Percentiles rank a stretch among this genome's conserved stretches.
These are phyloP conservation scores for Saccharomycopsis fodiens DNA, from an alignment of 805 yeast species.

Conservation along the genomic window DNA sequence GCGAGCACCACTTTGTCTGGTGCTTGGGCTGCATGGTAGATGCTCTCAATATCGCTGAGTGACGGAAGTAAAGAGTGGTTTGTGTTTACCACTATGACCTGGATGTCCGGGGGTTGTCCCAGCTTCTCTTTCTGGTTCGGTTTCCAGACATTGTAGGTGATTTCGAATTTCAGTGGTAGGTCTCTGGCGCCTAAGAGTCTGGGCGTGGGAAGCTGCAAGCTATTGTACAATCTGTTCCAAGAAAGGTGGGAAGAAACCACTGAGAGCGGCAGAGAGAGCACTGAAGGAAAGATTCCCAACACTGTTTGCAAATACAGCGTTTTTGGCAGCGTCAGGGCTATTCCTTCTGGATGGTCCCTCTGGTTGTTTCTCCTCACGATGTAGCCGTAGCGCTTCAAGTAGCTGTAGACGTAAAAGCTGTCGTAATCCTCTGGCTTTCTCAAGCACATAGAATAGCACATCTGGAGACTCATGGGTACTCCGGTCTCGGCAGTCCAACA, in stretches of 20 bases:
- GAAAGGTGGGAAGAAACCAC: not conserved
- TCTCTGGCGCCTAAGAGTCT: not conserved
- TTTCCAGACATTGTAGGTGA: conserved; percentile 61
- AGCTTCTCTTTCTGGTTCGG: conserved; percentile 45
- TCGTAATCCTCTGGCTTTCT: conserved; percentile 31
- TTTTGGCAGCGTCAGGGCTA: not conserved
- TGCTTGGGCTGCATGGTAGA: conserved; percentile 24
- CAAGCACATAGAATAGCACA: conserved; percentile 42
- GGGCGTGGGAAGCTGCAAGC: not conserved
- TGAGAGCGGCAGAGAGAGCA: not conserved
- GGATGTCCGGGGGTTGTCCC: conserved; percentile 56
- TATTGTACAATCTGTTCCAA: not conserved
- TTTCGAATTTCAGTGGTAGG: conserved; percentile 22
- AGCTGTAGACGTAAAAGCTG: conserved; percentile 48
- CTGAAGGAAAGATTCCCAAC: not conserved
- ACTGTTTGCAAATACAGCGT: not conserved
- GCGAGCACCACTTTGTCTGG: conserved; percentile 42
- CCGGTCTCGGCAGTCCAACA: conserved; percentile 23
- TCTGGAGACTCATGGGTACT: conserved; percentile 42
- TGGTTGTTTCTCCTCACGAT: conserved; percentile 33
- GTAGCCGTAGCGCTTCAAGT: conserved; percentile 61
- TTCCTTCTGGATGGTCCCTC: conserved; percentile 12
- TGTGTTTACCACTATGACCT: conserved; percentile 43
- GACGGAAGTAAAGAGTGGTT: conserved; percentile 24
- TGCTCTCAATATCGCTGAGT: conserved; percentile 23